Evolutionary conservation across 225 moss, liverwort and hornwort genomes (phyloP).

Genomic region (Asterella californica): DNA sequence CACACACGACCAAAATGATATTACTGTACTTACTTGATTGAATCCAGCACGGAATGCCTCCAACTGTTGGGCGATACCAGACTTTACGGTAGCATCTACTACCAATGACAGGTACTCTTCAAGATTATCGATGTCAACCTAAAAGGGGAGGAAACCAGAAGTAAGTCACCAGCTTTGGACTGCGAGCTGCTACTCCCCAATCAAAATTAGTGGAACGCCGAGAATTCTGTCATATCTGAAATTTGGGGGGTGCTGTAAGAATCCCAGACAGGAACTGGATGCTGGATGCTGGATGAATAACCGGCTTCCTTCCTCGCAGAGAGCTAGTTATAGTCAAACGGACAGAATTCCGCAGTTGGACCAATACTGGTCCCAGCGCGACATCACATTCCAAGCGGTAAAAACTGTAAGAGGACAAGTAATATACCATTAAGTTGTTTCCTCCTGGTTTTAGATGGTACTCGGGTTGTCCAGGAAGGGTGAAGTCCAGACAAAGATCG

Average conservation of each 20-base stretch:
- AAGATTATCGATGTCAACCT: slow-evolving; percentile 80
- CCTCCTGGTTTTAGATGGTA: slow-evolving; percentile 65
- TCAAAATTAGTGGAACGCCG: not conserved
- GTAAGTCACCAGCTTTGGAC: not conserved
- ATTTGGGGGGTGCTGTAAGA: too few relatives aligned
- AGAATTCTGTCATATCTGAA: not conserved
- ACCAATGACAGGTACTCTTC: slow-evolving; percentile 84
- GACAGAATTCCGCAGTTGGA: not conserved
- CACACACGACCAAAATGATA: not conserved
- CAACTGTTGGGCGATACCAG: slow-evolving; percentile 68
- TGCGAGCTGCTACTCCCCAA: not conserved
- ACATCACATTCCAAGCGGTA: not conserved
- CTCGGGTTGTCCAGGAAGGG: slow-evolving; percentile 86
- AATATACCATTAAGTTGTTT: slow-evolving; percentile 56
- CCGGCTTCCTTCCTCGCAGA: too few relatives aligned
- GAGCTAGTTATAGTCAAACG: not conserved
- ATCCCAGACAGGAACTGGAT: too few relatives aligned
- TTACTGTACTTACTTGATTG: slow-evolving; percentile 56
- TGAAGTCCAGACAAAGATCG: slow-evolving; percentile 91
- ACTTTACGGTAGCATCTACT: slow-evolving; percentile 84
- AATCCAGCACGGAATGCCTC: slow-evolving; percentile 88
- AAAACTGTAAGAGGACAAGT: not conserved
- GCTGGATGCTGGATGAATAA: too few relatives aligned
- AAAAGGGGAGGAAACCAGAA: not conserved
- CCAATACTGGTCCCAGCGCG: too few relatives aligned